These are phyloP conservation scores for Thermomyces lanuginosus DNA, from an alignment of 2,329 filamentous ascomycete genomes.

Conservation along the genomic window DNA sequence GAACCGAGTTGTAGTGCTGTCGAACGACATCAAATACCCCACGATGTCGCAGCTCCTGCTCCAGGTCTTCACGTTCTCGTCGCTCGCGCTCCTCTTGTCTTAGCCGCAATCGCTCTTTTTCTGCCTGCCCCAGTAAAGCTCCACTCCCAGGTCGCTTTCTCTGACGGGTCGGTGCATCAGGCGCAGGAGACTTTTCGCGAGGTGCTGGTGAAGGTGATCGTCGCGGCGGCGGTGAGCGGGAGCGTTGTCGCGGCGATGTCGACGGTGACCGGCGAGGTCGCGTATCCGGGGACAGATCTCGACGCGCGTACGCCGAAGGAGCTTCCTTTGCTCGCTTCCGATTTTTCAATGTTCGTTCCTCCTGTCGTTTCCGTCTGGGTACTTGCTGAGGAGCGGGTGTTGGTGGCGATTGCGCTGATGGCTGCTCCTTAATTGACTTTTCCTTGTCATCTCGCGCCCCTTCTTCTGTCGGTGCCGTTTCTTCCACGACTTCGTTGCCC, in stretches of 20 bases:
- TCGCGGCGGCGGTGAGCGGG: constrained; percentile 13
- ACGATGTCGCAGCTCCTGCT: constrained; percentile 25
- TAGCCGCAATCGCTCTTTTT: constrained; percentile 24
- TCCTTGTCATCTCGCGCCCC: too few species aligned
- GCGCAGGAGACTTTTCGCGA: constrained; percentile 26
- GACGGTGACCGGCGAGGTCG: constrained; percentile 8
- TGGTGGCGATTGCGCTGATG: constrained; percentile 8
- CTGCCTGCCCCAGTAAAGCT: constrained; percentile 23
- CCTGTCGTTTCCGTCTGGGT: constrained; percentile 23
- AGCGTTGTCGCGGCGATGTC: constrained; percentile 4
- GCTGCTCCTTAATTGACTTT: too few species aligned
- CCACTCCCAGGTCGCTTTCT: constrained; percentile 33
- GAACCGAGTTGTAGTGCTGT: constrained; percentile 91
- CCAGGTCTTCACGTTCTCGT: constrained; percentile 22
- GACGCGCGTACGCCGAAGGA: constrained; percentile 25
- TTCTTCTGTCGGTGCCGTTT: constrained; percentile 1
- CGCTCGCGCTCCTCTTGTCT: constrained; percentile 30
- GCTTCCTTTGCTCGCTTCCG: constrained; percentile 21
- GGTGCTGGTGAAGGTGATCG: constrained; percentile 27
- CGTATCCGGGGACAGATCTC: constrained; percentile 17
- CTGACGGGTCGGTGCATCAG: constrained; percentile 22
- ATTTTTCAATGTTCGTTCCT: constrained; percentile 23
- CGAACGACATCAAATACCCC: constrained; percentile 72
- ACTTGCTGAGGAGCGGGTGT: constrained; percentile 15
- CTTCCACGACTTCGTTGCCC: too few species aligned